A percentile compares a stretch with the other conserved stretches of the same genome.
phyloP scores from a whole-genome alignment of 1,284 basidiomycete species.

The Malassezia yamatoensis region DNA sequence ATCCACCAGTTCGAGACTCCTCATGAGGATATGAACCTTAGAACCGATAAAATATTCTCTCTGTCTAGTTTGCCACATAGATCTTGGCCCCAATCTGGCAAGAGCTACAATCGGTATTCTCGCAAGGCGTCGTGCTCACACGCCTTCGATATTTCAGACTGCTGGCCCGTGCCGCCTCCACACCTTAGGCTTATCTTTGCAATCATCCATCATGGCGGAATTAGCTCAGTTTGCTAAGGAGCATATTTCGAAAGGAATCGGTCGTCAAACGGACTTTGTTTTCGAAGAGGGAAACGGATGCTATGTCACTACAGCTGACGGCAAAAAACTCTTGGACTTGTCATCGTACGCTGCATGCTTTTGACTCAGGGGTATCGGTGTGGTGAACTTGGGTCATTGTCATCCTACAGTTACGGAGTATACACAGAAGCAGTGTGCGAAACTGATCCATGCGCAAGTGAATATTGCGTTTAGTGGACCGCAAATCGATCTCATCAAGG shows the following conservation, averaged over 20 bases:
- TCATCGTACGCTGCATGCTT: slow-evolving; percentile 19
- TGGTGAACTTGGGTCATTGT: slow-evolving; percentile 44
- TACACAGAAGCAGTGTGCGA: slow-evolving; percentile 37
- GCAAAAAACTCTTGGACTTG: slow-evolving; percentile 39
- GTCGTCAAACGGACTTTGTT: slow-evolving; percentile 35
- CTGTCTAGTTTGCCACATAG: no score
- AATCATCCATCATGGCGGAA: no score
- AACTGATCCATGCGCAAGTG: slow-evolving; percentile 43
- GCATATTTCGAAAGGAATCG: slow-evolving; percentile 42
- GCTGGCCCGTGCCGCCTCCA: not conserved
- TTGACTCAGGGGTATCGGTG: slow-evolving; percentile 33
- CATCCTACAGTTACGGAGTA: slow-evolving; percentile 41
- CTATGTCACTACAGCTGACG: slow-evolving; percentile 35
- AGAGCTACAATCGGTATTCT: not conserved
- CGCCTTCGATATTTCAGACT: no score
- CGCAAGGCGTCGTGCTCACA: not conserved
- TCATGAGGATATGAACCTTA: no score
- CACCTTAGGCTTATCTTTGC: no score
- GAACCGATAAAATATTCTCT: no score
- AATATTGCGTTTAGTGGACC: slow-evolving; percentile 37
- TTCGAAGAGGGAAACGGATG: slow-evolving; percentile 33
- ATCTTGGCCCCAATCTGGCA: not conserved
- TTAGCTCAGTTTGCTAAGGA: slow-evolving; percentile 22
- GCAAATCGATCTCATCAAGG: slow-evolving; percentile 32
- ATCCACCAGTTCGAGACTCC: not conserved